A percentile compares a stretch with the other conserved stretches of the same genome.
Evolutionary conservation across 2,329 filamentous ascomycete species (phyloP).

Genomic region (Leptosphaerulina australis): DNA sequence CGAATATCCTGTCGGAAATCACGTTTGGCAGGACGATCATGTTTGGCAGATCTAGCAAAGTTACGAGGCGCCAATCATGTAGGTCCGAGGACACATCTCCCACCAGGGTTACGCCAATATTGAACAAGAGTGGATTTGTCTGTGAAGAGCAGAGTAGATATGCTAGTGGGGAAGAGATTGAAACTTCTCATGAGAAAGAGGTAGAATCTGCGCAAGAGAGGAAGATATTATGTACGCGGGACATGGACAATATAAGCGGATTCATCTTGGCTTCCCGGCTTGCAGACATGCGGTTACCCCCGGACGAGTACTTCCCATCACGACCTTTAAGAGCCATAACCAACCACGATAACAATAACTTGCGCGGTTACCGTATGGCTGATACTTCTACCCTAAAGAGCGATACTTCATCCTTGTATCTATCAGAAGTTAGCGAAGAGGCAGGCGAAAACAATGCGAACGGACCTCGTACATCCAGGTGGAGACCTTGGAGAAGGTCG

Average conservation of each 20-base stretch:
- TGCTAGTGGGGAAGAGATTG: background rate
- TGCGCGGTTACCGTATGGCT: background rate
- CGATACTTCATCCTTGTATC: background rate
- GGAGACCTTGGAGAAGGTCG: no score
- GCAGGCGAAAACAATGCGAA: background rate
- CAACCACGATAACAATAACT: background rate
- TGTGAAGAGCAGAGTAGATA: background rate
- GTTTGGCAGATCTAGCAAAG: background rate
- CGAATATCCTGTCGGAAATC: background rate
- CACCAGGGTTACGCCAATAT: background rate
- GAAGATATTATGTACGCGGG: background rate
- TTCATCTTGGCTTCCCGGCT: conserved; percentile 8
- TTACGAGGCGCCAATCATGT: background rate
- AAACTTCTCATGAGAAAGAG: background rate
- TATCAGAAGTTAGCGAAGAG: background rate
- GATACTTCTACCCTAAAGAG: background rate
- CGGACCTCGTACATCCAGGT: background rate
- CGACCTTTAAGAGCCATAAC: background rate
- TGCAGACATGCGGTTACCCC: conserved; percentile 1
- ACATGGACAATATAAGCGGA: background rate
- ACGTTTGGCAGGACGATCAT: background rate
- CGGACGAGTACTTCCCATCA: conserved; percentile 1
- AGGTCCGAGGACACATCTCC: conserved; percentile 7
- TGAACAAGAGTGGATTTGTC: background rate
- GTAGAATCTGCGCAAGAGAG: no score